Evolutionary conservation across 192 early-diverging fungal genomes (phyloP).

Genomic region (Backusella tarrabulga): DNA sequence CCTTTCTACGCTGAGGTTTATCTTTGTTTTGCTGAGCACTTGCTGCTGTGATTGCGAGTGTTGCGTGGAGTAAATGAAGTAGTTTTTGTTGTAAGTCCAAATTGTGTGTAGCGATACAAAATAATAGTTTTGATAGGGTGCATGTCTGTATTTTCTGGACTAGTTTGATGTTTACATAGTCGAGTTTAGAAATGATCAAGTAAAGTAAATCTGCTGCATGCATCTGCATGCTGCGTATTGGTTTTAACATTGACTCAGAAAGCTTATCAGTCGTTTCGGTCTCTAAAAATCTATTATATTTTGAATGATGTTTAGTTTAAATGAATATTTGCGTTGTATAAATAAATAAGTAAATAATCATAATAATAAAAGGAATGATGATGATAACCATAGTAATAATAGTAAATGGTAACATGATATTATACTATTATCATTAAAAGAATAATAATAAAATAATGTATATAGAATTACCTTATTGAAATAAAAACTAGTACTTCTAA

Average conservation of each 20-base stretch:
- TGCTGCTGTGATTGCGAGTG: conserved; percentile 44
- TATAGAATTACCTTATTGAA: conserved; percentile 13
- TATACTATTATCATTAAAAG: background rate
- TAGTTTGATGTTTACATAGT: conserved; percentile 49
- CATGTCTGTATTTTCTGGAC: conserved; percentile 49
- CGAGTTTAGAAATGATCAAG: conserved; percentile 51
- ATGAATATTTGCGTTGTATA: background rate
- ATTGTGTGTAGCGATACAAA: conserved; percentile 46
- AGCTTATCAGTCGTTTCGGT: conserved; percentile 31
- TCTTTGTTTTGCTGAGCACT: background rate
- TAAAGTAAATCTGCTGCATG: conserved; percentile 58
- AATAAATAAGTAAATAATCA: background rate
- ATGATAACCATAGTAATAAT: background rate
- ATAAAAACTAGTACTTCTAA: conserved; percentile 15
- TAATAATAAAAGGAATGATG: background rate
- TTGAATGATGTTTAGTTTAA: background rate
- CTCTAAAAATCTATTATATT: conserved; percentile 32
- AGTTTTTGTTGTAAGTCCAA: conserved; percentile 62
- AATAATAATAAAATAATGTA: background rate
- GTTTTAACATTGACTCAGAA: conserved; percentile 18
- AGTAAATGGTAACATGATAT: conserved; percentile 4
- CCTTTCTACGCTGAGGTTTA: background rate
- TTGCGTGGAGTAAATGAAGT: conserved; percentile 51
- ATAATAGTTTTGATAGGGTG: conserved; percentile 56
- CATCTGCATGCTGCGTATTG: conserved; percentile 49